Evolutionary conservation across 202 grass and related monocot species (phyloP), one percentile per base, ranked within the genome.

Genomic region (Tripidium arundinaceum): DNA sequence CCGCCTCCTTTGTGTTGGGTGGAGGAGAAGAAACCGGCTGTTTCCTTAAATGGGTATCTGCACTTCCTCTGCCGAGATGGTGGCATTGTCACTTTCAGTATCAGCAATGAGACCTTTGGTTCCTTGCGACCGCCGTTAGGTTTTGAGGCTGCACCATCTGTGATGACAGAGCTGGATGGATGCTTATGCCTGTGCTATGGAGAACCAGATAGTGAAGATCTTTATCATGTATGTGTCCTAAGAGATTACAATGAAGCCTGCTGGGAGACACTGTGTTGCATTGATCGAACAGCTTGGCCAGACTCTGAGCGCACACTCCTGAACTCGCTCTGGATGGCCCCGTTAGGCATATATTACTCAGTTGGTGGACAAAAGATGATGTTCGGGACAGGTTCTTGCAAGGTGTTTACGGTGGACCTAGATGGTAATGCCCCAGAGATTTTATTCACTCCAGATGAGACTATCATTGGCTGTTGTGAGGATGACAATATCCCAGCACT

Each of bases 81-180:
- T 36, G 10, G 25, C 61, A 74, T 80, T 62, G 1, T 27, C 47
- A 74, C 68, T 26, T 68, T 81, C 70, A 73, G 59, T 21, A n/a
- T 81, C 11, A 39, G 29, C 25, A 2, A 27, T 24, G 83, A 80
- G 70, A 75, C 38, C 2, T 86, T 74, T n/a, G 61, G 69, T 59
- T 74, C 14, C 1, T 4, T 75, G 46, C 29, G 3, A 2, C 11
- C 4, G 2, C 61, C 37, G 0, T 4, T 46, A 50, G 49, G 31
- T 68, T 50, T 11, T 0, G 11, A 41, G 1, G 0, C 3, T 46
- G 0, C 0, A 16, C 13, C 12, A 11, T 59, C 26, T 7, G 26
- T 55, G 19, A 5, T 86, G 24, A 81, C 55, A 39, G 64, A 77
- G 29, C 42, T 86, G 54, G 72, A 81, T 22, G 78, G 72, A 25